A percentile compares a stretch with the other conserved stretches of the same genome.
Conservation (phyloP, 78 protist genomes). For the Dictyostelium intermedium region DNA sequence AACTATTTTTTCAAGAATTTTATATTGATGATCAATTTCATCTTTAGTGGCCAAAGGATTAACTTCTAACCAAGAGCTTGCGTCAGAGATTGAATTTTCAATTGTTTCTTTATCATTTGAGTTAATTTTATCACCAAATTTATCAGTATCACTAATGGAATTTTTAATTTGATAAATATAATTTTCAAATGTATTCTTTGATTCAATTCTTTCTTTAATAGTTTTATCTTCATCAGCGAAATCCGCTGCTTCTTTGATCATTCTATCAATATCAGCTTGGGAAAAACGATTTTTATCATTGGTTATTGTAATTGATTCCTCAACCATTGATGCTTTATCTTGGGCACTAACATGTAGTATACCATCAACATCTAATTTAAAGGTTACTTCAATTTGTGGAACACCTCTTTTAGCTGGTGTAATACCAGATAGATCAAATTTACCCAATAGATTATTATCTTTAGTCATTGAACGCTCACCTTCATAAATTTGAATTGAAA, state of each 20-base stretch:
- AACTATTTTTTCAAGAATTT: conserved; percentile 87
- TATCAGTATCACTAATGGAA: conserved; percentile 53
- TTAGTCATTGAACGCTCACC: conserved; percentile 90
- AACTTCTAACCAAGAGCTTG: conserved; percentile 93
- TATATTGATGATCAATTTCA: conserved; percentile 90
- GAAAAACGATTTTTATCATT: conserved; percentile 88
- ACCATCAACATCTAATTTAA: conserved; percentile 90
- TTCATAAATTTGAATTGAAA: conserved; percentile 88
- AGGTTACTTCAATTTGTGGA: conserved; percentile 44
- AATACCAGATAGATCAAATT: conserved; percentile 77
- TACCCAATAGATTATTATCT: background rate
- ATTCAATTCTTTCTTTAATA: conserved; percentile 67
- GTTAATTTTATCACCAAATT: conserved; percentile 92
- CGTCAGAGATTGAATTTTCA: conserved; percentile 84
- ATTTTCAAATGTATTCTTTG: conserved; percentile 93
- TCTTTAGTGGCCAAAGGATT: conserved; percentile 88
- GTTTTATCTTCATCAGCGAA: conserved; percentile 90
- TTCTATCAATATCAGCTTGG: conserved; percentile 90
- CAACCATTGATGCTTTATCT: conserved; percentile 92
- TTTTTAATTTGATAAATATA: conserved; percentile 84
- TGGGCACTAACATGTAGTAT: conserved; percentile 96
- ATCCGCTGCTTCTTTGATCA: conserved; percentile 94
- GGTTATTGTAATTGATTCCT: conserved; percentile 71
- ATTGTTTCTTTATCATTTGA: conserved; percentile 94
- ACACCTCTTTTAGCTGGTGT: conserved; percentile 93